A percentile compares a stretch with the other conserved stretches of the same genome.
These are phyloP conservation scores for Dichotomopilus funicola DNA, from an alignment of 2,329 filamentous ascomycete genomes.

Conservation along the genomic window DNA sequence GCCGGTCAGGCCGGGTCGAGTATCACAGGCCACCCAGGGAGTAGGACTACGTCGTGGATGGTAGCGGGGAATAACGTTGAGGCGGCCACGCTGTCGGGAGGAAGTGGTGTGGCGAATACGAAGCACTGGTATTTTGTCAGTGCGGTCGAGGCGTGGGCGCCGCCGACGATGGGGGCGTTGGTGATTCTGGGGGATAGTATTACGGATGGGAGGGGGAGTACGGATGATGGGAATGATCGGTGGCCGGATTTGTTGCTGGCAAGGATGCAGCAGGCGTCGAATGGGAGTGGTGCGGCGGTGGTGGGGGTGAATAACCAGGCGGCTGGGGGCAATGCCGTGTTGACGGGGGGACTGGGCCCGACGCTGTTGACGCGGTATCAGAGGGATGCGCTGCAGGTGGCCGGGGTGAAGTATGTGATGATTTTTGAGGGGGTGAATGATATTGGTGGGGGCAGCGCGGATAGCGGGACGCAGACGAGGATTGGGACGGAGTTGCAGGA, in stretches of 20 bases:
- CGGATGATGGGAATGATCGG: conserved; percentile 53
- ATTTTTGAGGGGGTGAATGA: conserved; percentile 66
- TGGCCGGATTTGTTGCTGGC: conserved; percentile 53
- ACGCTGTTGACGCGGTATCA: conserved; percentile 54
- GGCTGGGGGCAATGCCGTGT: conserved; percentile 61
- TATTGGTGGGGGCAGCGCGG: conserved; percentile 48
- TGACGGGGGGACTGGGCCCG: conserved; percentile 56
- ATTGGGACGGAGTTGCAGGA: conserved; percentile 47
- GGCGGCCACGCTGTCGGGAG: conserved; percentile 37
- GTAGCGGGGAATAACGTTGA: conserved; percentile 50
- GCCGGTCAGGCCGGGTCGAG: conserved; percentile 48
- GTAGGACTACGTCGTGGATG: conserved; percentile 56
- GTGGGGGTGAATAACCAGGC: conserved; percentile 59
- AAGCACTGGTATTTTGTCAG: conserved; percentile 53
- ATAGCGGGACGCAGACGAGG: conserved; percentile 39
- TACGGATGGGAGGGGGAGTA: conserved; percentile 60
- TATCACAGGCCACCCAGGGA: conserved; percentile 60
- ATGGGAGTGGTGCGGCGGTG: conserved; percentile 32
- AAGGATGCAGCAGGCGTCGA: conserved; percentile 39
- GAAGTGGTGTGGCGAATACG: conserved; percentile 19
- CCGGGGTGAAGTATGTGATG: conserved; percentile 53
- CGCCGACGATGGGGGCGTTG: conserved; percentile 38
- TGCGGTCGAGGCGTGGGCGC: conserved; percentile 51
- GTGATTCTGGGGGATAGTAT: conserved; percentile 59
- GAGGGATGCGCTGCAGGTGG: conserved; percentile 55